A percentile compares a stretch with the other conserved stretches of the same genome.
phyloP scores from a whole-genome alignment of 2,329 filamentous ascomycete genomes.

The Epichloe bromicola region DNA sequence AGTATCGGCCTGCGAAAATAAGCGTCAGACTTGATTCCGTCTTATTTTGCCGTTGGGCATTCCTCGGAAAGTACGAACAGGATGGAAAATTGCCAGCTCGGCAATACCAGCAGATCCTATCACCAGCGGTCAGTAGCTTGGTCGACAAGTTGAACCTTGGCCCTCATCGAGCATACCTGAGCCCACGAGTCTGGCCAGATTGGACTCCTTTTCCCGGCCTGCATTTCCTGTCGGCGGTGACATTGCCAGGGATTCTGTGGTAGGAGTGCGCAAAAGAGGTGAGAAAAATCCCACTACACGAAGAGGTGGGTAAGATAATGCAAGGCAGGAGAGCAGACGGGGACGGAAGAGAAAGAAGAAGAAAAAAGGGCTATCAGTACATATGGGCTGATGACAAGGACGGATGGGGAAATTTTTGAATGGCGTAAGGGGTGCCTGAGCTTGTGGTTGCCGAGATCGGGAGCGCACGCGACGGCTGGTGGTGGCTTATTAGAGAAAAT shows the following conservation, averaged over 20 bases:
- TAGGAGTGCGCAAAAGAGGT: not conserved
- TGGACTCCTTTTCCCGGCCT: slow-evolving; percentile 66
- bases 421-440: slow-evolving; percentile 4
- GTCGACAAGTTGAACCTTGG: not conserved
- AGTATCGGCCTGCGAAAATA: slow-evolving; percentile 63
- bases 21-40: not conserved
- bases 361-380: not conserved
- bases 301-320: not conserved
- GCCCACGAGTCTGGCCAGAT: slow-evolving; percentile 73
- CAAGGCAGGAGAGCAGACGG: not conserved
- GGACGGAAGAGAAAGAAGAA: not conserved
- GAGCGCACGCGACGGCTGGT: slow-evolving; percentile 3
- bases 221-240: slow-evolving; percentile 39
- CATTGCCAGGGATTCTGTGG: slow-evolving; percentile 29
- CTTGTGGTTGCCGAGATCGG: slow-evolving; percentile 8
- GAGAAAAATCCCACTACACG: not conserved
- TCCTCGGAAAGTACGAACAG: slow-evolving; percentile 38
- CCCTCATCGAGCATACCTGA: slow-evolving; percentile 51
- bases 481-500: not conserved
- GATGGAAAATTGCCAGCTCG: slow-evolving; percentile 86
- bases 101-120: slow-evolving; percentile 84
- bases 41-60: not conserved
- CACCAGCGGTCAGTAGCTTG: slow-evolving; percentile 10
- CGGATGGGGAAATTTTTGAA: slow-evolving; percentile 7
- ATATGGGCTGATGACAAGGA: not conserved